Conservation (phyloP, 2,329 filamentous ascomycete genomes). For the Paracorniculantispora psalliotae region DNA sequence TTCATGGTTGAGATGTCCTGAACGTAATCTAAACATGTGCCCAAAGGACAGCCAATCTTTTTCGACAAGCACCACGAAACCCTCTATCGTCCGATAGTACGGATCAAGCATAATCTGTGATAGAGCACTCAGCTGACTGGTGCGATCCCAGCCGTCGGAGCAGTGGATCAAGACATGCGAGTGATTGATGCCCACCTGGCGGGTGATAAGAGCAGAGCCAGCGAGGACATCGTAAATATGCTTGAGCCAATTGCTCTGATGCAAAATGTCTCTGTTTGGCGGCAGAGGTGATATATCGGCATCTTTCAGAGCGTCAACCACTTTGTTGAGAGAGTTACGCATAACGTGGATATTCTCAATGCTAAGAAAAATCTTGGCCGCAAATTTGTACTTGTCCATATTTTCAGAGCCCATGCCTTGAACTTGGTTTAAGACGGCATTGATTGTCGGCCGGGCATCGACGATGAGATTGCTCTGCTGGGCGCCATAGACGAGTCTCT, state of each 20-base stretch:
- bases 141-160: constrained; percentile 97
- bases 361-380: constrained; percentile 84
- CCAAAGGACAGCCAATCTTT: constrained; percentile 98
- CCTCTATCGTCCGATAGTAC: constrained; percentile 89
- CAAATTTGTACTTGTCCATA: constrained; percentile 94
- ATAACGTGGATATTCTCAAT: constrained; percentile 99
- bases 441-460: constrained; percentile 89
- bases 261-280: constrained; percentile 74
- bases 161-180: constrained; percentile 96
- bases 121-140: constrained; percentile 86
- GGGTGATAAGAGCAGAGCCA: constrained; percentile 76
- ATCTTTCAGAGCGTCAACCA: constrained; percentile 87
- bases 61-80: constrained; percentile 89
- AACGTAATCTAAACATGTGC: constrained; percentile 94
- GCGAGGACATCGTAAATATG: constrained; percentile 82
- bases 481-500: constrained; percentile 74
- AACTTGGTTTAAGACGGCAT: constrained; percentile 90
- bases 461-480: constrained; percentile 94
- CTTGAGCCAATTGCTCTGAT: constrained; percentile 84
- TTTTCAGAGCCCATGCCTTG: constrained; percentile 93
- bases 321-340: constrained; percentile 81
- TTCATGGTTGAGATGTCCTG: constrained; percentile 80
- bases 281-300: constrained; percentile 80
- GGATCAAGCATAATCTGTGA: constrained; percentile 93
- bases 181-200: constrained; percentile 84